phyloP scores from a whole-genome alignment of 148 eudicot species.

The Arctostaphylos glauca region DNA sequence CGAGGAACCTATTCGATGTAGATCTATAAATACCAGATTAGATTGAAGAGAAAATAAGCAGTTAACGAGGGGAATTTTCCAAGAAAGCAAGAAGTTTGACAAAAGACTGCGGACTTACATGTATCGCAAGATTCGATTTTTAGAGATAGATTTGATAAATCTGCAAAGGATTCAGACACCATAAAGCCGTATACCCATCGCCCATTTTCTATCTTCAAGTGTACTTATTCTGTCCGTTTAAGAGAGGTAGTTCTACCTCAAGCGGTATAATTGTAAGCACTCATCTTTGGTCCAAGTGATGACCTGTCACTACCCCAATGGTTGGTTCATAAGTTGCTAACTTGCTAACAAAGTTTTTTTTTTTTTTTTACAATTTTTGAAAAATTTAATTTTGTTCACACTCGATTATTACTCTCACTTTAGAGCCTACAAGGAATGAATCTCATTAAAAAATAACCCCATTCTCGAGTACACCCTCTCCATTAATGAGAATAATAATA shows the following conservation, averaged over 20 bases:
- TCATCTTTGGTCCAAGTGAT: neutral
- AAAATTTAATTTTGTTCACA: neutral
- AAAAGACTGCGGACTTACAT: conserved; percentile 7
- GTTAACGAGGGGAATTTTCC: neutral
- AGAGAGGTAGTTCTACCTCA: neutral
- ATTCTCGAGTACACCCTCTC: too few relatives aligned
- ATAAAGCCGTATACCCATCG: neutral
- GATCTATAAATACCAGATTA: neutral
- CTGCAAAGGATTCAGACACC: conserved; percentile 3
- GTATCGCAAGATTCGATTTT: neutral
- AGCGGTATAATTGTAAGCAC: neutral
- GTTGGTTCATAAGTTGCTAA: neutral
- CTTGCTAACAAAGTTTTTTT: too few relatives aligned
- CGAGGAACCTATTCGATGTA: neutral
- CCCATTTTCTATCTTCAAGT: neutral
- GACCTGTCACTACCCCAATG: neutral
- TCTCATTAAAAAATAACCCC: too few relatives aligned
- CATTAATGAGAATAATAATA: too few relatives aligned
- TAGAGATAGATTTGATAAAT: conserved; percentile 3
- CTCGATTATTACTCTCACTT: neutral
- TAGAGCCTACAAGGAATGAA: too few relatives aligned
- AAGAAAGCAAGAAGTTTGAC: neutral
- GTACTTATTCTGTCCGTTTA: neutral
- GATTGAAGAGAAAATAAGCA: neutral
- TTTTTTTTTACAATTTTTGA: neutral